Evolutionary conservation across 2,329 filamentous ascomycete species (phyloP).

Genomic region (Dactylellina leptospora): DNA sequence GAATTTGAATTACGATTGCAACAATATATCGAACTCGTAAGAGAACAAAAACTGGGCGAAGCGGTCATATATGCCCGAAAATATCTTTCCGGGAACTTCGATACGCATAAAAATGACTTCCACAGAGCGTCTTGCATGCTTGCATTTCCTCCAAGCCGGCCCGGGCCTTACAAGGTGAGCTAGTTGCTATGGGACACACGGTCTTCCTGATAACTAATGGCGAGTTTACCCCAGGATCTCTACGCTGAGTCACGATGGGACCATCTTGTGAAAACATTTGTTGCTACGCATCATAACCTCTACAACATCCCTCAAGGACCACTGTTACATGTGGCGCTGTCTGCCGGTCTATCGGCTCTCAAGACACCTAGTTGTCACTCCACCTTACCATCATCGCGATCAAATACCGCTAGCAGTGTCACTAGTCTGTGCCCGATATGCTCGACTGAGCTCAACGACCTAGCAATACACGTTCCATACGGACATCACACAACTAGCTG

Average conservation of each 20-base stretch:
- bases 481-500: constrained; percentile 94
- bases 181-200: no score
- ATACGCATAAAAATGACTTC: constrained; percentile 74
- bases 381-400: constrained; percentile 67
- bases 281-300: constrained; percentile 84
- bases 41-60: constrained; percentile 74
- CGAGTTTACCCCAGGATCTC: constrained; percentile 66
- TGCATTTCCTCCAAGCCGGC: constrained; percentile 73
- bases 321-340: constrained; percentile 87
- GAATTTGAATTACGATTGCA: constrained; percentile 94
- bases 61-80: constrained; percentile 84
- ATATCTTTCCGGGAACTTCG: constrained; percentile 75
- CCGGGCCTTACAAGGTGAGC: constrained; percentile 69
- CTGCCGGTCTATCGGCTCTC: constrained; percentile 88
- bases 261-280: constrained; percentile 80
- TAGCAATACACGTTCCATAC: constrained; percentile 88
- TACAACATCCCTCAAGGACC: constrained; percentile 83
- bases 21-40: constrained; percentile 90
- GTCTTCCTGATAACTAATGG: constrained; percentile 11
- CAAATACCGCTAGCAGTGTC: constrained; percentile 67
- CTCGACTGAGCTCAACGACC: constrained; percentile 89
- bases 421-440: constrained; percentile 93
- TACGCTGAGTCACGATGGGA: constrained; percentile 79
- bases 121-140: constrained; percentile 80
- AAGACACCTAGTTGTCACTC: constrained; percentile 95